phyloP scores from a whole-genome alignment of 2,329 filamentous ascomycete genomes.

The Ophiobolus disseminans region DNA sequence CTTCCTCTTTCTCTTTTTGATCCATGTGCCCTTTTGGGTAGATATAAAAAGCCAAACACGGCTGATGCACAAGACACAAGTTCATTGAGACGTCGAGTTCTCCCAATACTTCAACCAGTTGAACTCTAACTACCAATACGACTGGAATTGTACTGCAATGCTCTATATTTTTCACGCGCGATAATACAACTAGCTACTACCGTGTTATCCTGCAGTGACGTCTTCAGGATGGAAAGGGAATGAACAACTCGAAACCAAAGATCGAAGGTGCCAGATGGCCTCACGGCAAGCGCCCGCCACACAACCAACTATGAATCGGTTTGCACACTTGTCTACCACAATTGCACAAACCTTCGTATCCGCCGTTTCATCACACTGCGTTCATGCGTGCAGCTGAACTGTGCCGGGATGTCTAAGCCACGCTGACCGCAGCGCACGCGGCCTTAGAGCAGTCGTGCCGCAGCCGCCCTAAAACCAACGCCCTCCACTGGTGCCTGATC shows the following conservation, averaged over 20 bases:
- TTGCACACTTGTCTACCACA: conserved; percentile 1
- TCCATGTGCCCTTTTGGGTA: too few relatives aligned
- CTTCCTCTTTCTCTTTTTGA: too few relatives aligned
- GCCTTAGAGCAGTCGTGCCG: conserved; percentile 5
- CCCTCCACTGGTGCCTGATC: conserved; percentile 45
- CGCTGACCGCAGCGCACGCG: conserved; percentile 29
- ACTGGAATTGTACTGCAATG: too few relatives aligned
- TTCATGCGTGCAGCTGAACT: conserved; percentile 24
- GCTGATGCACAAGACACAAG: too few relatives aligned
- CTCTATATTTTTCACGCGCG: too few relatives aligned
- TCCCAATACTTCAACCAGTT: too few relatives aligned
- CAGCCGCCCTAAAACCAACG: conserved; percentile 18
- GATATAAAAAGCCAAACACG: too few relatives aligned
- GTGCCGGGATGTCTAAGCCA: conserved; percentile 39
- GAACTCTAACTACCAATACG: too few relatives aligned
- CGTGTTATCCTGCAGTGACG: background rate
- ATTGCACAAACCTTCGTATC: too few relatives aligned
- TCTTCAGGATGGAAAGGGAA: conserved; percentile 11
- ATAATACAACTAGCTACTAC: too few relatives aligned
- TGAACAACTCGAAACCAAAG: conserved; percentile 8
- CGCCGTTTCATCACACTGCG: conserved; percentile 23
- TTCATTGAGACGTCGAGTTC: too few relatives aligned
- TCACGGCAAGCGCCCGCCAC: background rate
- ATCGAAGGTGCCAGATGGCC: conserved; percentile 26
- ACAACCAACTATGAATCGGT: too few relatives aligned